Conservation (phyloP, 352 stramenopile species). For the Pythium utonaiense region DNA sequence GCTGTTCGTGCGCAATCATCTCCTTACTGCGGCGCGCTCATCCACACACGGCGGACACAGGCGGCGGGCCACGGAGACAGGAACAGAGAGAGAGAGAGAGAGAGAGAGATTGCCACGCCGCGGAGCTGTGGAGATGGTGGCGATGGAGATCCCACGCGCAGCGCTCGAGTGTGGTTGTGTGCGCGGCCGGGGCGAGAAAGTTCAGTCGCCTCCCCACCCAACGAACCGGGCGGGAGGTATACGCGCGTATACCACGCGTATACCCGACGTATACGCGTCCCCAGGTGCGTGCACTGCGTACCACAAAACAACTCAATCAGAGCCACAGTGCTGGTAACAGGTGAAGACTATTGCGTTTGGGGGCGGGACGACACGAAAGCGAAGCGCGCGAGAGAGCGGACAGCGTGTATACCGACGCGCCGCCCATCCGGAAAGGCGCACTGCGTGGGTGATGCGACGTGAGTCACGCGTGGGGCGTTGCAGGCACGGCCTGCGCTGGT, state of each 20-base stretch:
- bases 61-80: conserved; percentile 13
- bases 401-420: background rate
- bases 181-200: conserved; percentile 16
- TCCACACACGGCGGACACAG: conserved; percentile 16
- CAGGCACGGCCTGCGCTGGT: too few relatives aligned
- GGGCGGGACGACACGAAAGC: conserved; percentile 9
- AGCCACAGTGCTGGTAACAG: background rate
- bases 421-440: conserved; percentile 1
- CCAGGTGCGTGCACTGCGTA: background rate
- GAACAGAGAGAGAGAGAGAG: conserved; percentile 1
- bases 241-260: conserved; percentile 16
- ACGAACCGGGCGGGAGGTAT: too few relatives aligned
- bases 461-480: too few relatives aligned
- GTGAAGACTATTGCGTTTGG: background rate
- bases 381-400: conserved; percentile 2
- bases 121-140: background rate
- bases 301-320: conserved; percentile 4
- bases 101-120: background rate
- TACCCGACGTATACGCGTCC: background rate
- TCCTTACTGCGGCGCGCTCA: conserved; percentile 27
- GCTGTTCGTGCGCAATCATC: conserved; percentile 34
- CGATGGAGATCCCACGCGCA: background rate
- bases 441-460: conserved; percentile 14
- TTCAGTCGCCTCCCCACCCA: conserved; percentile 14
- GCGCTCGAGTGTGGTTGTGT: conserved; percentile 6